Percentiles rank a stretch among this genome's conserved stretches.
Conservation (phyloP, 208 protist species). For the Strigomonas oncopelti region DNA sequence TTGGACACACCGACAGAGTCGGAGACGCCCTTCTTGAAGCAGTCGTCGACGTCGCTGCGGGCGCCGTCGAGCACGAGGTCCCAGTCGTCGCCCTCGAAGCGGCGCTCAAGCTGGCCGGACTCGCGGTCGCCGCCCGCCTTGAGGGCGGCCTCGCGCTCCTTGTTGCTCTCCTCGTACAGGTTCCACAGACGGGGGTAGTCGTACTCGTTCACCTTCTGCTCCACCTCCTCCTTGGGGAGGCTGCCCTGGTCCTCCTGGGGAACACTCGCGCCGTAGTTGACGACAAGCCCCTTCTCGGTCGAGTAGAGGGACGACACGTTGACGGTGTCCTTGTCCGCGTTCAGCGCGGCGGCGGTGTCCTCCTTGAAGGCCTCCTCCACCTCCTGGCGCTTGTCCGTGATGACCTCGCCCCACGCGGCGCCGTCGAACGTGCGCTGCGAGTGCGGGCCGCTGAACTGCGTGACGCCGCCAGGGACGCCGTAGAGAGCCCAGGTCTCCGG, state of each 20-base stretch:
- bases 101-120: conserved; percentile 30
- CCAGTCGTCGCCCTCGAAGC: conserved; percentile 36
- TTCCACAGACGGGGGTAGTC: conserved; percentile 24
- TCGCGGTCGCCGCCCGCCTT: conserved; percentile 16
- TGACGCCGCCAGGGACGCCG: conserved; percentile 14
- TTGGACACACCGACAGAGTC: conserved; percentile 30
- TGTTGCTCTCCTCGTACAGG: conserved; percentile 20
- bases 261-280: conserved; percentile 21
- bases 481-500: conserved; percentile 25
- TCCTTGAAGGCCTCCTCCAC: conserved; percentile 29
- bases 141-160: background rate
- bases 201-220: conserved; percentile 19
- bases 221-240: conserved; percentile 12
- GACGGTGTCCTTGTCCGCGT: conserved; percentile 18
- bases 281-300: conserved; percentile 17
- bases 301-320: conserved; percentile 12
- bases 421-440: conserved; percentile 18
- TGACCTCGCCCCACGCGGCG: conserved; percentile 15
- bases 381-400: conserved; percentile 3
- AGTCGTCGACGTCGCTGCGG: conserved; percentile 31
- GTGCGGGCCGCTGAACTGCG: conserved; percentile 4
- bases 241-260: background rate
- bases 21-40: conserved; percentile 39
- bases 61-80: conserved; percentile 29
- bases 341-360: conserved; percentile 21